Conservation (phyloP, 225 moss, liverwort and hornwort genomes). For the Lunularia cruciata region DNA sequence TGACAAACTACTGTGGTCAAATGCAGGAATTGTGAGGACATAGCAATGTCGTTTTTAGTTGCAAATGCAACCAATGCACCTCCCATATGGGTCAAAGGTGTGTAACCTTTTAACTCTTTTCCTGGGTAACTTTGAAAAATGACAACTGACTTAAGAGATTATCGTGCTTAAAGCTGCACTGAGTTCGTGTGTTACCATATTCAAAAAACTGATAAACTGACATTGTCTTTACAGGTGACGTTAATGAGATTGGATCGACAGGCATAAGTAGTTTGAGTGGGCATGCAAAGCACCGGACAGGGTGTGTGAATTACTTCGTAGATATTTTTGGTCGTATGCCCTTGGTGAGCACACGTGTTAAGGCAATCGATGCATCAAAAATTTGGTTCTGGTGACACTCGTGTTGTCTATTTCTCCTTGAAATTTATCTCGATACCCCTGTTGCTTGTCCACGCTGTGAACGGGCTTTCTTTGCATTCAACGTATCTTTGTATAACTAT, state of each 20-base stretch:
- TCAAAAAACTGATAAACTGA: background rate
- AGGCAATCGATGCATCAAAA: constrained; percentile 71
- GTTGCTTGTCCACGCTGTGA: too few relatives aligned
- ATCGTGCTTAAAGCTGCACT: background rate
- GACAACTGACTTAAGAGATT: background rate
- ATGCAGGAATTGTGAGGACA: constrained; percentile 98
- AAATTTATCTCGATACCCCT: background rate
- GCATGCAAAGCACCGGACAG: constrained; percentile 70
- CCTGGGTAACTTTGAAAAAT: background rate
- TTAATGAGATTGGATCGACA: constrained; percentile 89
- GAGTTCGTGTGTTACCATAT: background rate
- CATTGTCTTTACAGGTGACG: constrained; percentile 43
- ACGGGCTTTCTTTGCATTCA: too few relatives aligned
- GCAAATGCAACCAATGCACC: constrained; percentile 88
- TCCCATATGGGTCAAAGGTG: constrained; percentile 89
- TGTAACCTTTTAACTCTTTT: background rate
- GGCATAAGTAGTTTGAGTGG: constrained; percentile 96
- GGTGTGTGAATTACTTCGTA: constrained; percentile 86
- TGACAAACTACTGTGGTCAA: constrained; percentile 1
- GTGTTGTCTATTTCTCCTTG: background rate
- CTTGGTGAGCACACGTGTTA: constrained; percentile 69
- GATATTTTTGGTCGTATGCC: constrained; percentile 77
- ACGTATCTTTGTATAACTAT: too few relatives aligned
- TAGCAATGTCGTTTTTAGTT: constrained; percentile 97
- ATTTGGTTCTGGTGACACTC: constrained; percentile 81